A percentile compares a stretch with the other conserved stretches of the same genome.
Conservation (phyloP, 257 asterid species). For the Gardenia jasminoides region DNA sequence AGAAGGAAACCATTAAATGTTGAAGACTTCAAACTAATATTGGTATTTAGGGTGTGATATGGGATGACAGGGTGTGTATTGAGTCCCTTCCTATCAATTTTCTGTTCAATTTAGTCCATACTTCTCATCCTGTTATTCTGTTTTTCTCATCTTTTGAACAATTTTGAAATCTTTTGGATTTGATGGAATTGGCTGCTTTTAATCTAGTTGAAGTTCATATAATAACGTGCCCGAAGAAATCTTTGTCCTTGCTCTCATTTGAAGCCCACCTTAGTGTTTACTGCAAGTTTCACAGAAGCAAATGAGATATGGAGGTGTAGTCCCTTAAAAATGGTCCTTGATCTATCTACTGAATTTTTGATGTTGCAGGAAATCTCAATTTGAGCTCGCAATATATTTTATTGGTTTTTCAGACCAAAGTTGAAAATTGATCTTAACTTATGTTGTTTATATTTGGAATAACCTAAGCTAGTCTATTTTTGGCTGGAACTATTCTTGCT, state of each 20-base stretch:
- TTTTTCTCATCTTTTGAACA: not conserved
- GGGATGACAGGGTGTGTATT: no score
- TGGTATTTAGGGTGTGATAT: no score
- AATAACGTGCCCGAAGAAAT: not conserved
- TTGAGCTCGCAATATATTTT: not conserved
- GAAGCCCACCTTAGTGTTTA: not conserved
- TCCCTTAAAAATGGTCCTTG: not conserved
- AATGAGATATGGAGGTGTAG: not conserved
- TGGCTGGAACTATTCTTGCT: not conserved
- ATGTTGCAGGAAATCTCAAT: not conserved
- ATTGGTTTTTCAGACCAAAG: not conserved
- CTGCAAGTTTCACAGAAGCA: not conserved
- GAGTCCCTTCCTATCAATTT: not conserved
- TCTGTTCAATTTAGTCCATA: not conserved
- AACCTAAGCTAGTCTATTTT: no score
- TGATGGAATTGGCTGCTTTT: not conserved
- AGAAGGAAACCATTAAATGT: no score
- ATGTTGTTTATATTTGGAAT: not conserved
- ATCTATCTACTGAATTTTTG: not conserved
- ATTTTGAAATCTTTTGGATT: not conserved
- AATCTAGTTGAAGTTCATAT: not conserved
- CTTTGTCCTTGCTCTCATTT: not conserved
- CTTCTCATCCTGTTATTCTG: no score
- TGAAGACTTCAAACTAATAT: no score
- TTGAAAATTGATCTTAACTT: not conserved